Base-by-base conservation (phyloP, 352 stramenopile species). In the Globisporangium nodosum region DNA sequence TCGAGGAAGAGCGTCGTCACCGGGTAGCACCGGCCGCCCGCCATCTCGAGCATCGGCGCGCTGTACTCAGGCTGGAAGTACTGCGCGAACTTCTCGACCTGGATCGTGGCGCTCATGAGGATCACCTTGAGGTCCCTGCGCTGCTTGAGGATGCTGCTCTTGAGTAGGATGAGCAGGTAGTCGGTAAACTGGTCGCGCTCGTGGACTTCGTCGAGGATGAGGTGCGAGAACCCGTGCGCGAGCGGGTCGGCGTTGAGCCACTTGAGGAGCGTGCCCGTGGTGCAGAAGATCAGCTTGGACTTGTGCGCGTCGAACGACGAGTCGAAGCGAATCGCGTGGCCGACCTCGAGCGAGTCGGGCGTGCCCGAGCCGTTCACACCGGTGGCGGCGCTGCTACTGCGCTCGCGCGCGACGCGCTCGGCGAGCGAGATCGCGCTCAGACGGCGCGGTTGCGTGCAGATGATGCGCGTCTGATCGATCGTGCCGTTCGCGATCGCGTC, bases 131-230 rank as follows among this genome's bases (percentile, higher is more conserved):
- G 76, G 62, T 97, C 71, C 18, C 76, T 76, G 50, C 88, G 73
- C 27, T 87, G 76, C 51, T 78, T 74, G 5, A 97, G 70, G 49
- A 98, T 85, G 21, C 65, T 94, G 18, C 74, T 90, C 65, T 83
- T 96, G 69, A 98, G 81, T 51, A 96, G 64, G 64, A 98, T 98
- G 37, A 99, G 78, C 49, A 98, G 65, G 65, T 98, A 98, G 63
- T 99, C 96, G 1, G 91, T 98, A 59, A 97, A 96, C 52, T 94
- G 86, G 63, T 98, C 93, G 13, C 94, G 85, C 69, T 99, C 95
- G 73, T 98, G 92, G 30, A 98, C 94, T 84, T 99, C 95, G 63
- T 99, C 94, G 31, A 99, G 83, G 51, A 99, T 96, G 40, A 99
- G 73, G 57, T 98, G 88, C 5, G 88, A 97, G 61, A 95, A 97